A percentile compares a stretch with the other conserved stretches of the same genome.
Conservation (phyloP, 2,329 filamentous ascomycete species). For the Fusarium sp. region DNA sequence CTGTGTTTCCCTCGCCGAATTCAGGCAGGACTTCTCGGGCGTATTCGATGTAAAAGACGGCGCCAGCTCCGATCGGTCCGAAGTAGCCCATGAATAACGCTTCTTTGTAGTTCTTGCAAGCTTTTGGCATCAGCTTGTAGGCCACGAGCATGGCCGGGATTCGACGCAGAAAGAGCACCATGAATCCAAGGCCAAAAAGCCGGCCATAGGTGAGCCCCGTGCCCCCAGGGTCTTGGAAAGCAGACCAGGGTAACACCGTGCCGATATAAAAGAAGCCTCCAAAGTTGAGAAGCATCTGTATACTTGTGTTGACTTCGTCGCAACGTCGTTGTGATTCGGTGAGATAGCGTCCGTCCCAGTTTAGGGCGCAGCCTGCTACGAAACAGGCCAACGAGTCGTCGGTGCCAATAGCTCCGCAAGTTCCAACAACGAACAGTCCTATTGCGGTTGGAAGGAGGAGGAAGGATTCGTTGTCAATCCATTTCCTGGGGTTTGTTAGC, state of each 20-base stretch:
- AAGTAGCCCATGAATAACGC: slow-evolving; percentile 75
- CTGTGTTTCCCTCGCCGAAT: slow-evolving; percentile 48
- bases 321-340: slow-evolving; percentile 65
- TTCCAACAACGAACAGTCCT: slow-evolving; percentile 68
- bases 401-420: slow-evolving; percentile 66
- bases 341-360: slow-evolving; percentile 71
- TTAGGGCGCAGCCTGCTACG: slow-evolving; percentile 68
- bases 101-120: slow-evolving; percentile 65
- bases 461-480: slow-evolving; percentile 68
- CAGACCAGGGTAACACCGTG: slow-evolving; percentile 64
- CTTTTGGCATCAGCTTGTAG: slow-evolving; percentile 66
- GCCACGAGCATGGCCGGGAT: slow-evolving; percentile 67
- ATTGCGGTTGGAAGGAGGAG: slow-evolving; percentile 63
- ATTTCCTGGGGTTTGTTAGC: slow-evolving; percentile 52
- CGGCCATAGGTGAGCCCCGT: slow-evolving; percentile 65
- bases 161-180: slow-evolving; percentile 66
- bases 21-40: slow-evolving; percentile 55
- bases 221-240: slow-evolving; percentile 62
- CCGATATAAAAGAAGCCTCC: slow-evolving; percentile 71
- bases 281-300: slow-evolving; percentile 70
- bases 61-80: slow-evolving; percentile 81
- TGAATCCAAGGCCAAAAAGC: slow-evolving; percentile 62
- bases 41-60: slow-evolving; percentile 77
- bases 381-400: slow-evolving; percentile 73
- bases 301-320: slow-evolving; percentile 69